A percentile compares a stretch with the other conserved stretches of the same genome.
phyloP scores from a whole-genome alignment of 176 grass and related monocot genomes.

The Otatea glauca region DNA sequence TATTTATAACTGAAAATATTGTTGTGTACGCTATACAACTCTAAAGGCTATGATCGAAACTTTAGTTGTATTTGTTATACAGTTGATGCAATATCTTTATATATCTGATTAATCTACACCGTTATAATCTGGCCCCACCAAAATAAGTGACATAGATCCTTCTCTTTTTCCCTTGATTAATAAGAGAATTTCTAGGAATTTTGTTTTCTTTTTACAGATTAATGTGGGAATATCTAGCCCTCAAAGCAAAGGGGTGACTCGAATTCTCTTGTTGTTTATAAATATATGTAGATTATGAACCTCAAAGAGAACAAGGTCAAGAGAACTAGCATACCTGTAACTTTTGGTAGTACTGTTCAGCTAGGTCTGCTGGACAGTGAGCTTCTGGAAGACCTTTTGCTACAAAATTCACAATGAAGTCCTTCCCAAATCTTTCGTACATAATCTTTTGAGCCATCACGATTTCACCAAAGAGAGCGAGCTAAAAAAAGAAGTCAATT shows the following conservation, averaged over 20 bases:
- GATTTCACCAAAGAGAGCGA: constrained; percentile 93
- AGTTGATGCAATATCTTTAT: not conserved
- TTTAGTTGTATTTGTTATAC: constrained; percentile 4
- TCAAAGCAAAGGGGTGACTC: not conserved
- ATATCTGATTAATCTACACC: not conserved
- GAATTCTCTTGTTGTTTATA: not conserved
- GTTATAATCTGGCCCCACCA: not conserved
- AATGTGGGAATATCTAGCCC: not conserved
- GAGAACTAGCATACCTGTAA: constrained; percentile 62
- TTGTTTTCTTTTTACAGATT: not conserved
- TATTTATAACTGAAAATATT: not conserved
- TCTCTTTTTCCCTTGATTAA: constrained; percentile 12
- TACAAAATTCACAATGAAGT: constrained; percentile 81
- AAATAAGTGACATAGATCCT: not conserved
- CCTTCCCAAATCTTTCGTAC: constrained; percentile 89
- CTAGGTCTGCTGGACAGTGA: constrained; percentile 82
- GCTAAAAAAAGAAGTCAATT: constrained; percentile 56
- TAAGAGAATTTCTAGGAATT: not conserved
- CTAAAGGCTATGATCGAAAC: not conserved
- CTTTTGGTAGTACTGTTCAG: constrained; percentile 89
- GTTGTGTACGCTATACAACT: not conserved
- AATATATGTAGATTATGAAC: constrained; percentile 7
- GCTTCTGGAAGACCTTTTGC: constrained; percentile 63
- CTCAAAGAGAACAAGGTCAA: not conserved
- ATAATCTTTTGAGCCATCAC: constrained; percentile 93